Base-by-base conservation (phyloP, 2,329 filamentous ascomycete genomes). In the Fusarium sterilihyphosum region DNA sequence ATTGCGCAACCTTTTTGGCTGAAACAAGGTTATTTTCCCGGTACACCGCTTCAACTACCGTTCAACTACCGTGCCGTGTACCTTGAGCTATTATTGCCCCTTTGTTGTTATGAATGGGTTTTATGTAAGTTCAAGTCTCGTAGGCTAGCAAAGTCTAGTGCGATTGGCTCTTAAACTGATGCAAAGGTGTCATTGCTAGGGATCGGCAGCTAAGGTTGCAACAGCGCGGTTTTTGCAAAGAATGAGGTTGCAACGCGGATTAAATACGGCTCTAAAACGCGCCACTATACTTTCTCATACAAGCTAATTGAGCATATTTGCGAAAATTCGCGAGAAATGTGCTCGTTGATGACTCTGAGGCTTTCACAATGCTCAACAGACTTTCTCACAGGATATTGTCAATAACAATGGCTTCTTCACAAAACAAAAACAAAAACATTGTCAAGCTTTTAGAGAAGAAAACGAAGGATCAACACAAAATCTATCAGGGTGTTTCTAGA, bases 1-100 rank as follows among this genome's bases (percentile, higher is more conserved):
- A 44, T n/a, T 47, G 46, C 29, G 68, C 64, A 74, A 74, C 71
- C 68, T 12, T 41, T 74, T 56, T 72, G 68, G 62, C 24, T 33
- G 47, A 46, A 20, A 31, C 43, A 61, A 41, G 24, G 37, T n/a
- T 35, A 18, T 47, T 60, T 43, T 33, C 22, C 17, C 26, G 29
- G 47, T n/a, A 72, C 33, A 61, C 69, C 68, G 64, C 52, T 54
- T 24, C 24, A 24, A 37, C 65, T 61, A 35, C 52, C 24, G 41
- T 11, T 11, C 31, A 73, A 73, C 37, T 70, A 38, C 65, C 69
- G 37, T 38, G 16, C 17, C 4, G 13, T 7, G 17, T 33, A 40
- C 24, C 24, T 22, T 50, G 29, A 43, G 16, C 8, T 8, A 31
- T 20, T 8, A n/a, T 31, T 29, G 3, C 52, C 52, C 24, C 35